Conservation (phyloP, 2,329 filamentous ascomycete genomes). For the Alternaria sp. region DNA sequence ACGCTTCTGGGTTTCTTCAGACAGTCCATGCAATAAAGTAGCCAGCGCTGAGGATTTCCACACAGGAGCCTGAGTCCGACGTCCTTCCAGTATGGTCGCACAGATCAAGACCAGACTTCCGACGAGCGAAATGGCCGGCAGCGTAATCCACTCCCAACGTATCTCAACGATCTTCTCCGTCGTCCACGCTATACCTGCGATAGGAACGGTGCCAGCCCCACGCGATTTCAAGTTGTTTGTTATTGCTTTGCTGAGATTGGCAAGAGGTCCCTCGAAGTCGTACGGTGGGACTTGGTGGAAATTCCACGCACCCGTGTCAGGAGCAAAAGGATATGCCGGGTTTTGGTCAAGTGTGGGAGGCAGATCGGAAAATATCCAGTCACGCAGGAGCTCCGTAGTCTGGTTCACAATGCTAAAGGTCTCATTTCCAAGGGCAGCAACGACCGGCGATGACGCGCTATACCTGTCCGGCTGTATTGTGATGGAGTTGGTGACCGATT, state of each 20-base stretch:
- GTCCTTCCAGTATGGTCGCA: slow-evolving; percentile 15
- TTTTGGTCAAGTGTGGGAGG: background rate
- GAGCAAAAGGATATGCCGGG: background rate
- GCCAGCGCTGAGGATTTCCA: slow-evolving; percentile 29
- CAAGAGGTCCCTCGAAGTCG: slow-evolving; percentile 12
- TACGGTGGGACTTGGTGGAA: slow-evolving; percentile 19
- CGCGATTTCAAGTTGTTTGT: slow-evolving; percentile 22
- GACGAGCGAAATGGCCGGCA: slow-evolving; percentile 16
- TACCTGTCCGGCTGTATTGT: background rate
- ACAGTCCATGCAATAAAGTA: slow-evolving; percentile 25
- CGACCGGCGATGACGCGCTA: background rate
- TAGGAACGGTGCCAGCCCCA: slow-evolving; percentile 1
- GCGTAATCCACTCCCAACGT: slow-evolving; percentile 22
- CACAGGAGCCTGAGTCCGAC: background rate
- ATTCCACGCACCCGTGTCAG: slow-evolving; percentile 11
- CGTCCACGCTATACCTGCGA: slow-evolving; percentile 20
- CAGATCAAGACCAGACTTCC: slow-evolving; percentile 18
- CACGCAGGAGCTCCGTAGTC: background rate
- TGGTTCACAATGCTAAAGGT: background rate
- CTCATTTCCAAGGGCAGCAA: background rate
- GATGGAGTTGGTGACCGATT: background rate
- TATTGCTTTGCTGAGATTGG: slow-evolving; percentile 13
- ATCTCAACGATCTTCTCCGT: slow-evolving; percentile 17
- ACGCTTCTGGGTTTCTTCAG: slow-evolving; percentile 13
- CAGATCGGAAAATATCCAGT: background rate